A percentile compares a stretch with the other conserved stretches of the same genome.
Conservation (phyloP, 495 filamentous ascomycete species). For the Talaromyces wortmannii region DNA sequence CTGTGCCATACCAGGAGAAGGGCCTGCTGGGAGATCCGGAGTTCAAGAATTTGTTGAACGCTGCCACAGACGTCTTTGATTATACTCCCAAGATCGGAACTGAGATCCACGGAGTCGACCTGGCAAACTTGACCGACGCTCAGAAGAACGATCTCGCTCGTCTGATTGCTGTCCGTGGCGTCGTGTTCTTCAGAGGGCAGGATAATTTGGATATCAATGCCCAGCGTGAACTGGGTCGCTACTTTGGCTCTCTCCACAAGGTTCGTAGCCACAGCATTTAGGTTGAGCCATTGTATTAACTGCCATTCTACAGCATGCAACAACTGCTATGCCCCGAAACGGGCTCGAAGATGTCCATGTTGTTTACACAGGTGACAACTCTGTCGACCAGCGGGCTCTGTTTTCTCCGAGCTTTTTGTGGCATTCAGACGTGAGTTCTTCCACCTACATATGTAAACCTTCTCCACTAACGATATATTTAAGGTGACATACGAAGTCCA, state of each 20-base stretch:
- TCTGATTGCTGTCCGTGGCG: slow-evolving; percentile 62
- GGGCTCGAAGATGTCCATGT: slow-evolving; percentile 65
- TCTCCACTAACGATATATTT: slow-evolving; percentile 5
- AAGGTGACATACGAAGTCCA: slow-evolving; percentile 69
- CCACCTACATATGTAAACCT: slow-evolving; percentile 11
- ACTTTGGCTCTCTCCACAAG: slow-evolving; percentile 64
- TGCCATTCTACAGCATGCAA: slow-evolving; percentile 32
- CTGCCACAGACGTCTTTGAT: slow-evolving; percentile 50
- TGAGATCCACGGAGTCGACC: slow-evolving; percentile 62
- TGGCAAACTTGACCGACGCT: slow-evolving; percentile 56
- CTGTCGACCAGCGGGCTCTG: slow-evolving; percentile 49
- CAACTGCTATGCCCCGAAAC: slow-evolving; percentile 50
- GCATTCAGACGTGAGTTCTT: slow-evolving; percentile 51
- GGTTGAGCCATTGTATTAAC: not conserved
- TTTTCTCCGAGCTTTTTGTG: slow-evolving; percentile 48
- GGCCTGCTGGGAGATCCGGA: slow-evolving; percentile 44
- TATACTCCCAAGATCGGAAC: slow-evolving; percentile 67
- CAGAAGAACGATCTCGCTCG: slow-evolving; percentile 73
- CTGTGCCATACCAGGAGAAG: slow-evolving; percentile 27
- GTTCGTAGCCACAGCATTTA: slow-evolving; percentile 8
- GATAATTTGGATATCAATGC: slow-evolving; percentile 60
- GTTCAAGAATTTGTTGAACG: slow-evolving; percentile 43
- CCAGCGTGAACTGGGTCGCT: slow-evolving; percentile 56
- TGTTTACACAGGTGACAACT: slow-evolving; percentile 58
- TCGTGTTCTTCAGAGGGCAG: slow-evolving; percentile 69